Base-by-base conservation (phyloP, 371 early-diverging fungal species). In the Amoeboaphelidium protococcarum region DNA sequence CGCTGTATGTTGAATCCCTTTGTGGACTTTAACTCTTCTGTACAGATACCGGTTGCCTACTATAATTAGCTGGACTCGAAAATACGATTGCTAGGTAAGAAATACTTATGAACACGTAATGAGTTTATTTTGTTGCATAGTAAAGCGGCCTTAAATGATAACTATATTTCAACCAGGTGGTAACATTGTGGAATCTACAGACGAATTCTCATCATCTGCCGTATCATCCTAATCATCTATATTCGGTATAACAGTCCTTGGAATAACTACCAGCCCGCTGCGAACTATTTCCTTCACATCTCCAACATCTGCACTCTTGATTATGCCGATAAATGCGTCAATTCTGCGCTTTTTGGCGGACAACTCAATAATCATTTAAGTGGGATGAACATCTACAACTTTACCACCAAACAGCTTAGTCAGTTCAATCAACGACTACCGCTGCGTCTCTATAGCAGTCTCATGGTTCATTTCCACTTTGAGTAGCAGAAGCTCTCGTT, bases 211-310 rank as follows among this genome's bases (percentile, higher is more conserved):
- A 40, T 66, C 63, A 45, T 73, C 68, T 21, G 52, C 65, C 45
- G 67, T 63, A 41, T 54, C 57, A 50, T 53, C 60, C 47, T 66
- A 68, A 37, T 69, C 63, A 50, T 75, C 80, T 50, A 68, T 55
- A 46, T 77, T 76, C 47, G 70, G 73, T 42, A 82, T 67, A 42
- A 76, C 78, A 37, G 82, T 76, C 42, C 90, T 68, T 10, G 90
- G 82, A 77, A 94, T 82, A 26, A 86, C 87, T 88, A 94, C 89
- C 57, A 77, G 65, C 49, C 82, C 78, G 73, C 58, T 16, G 4
- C 44, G 4, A 10, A 44, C 44, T 10, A 44, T 16, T 44, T 46
- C 46, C 12, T 24, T 44, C 6, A 24, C 44, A n/a, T 31, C 23
- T n/a, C 44, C 44, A 13, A 25, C 13, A 25, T 10, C 42, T 0